These are phyloP conservation scores for Seiridium unicorne DNA, from an alignment of 2,329 filamentous ascomycete genomes.

Conservation along the genomic window DNA sequence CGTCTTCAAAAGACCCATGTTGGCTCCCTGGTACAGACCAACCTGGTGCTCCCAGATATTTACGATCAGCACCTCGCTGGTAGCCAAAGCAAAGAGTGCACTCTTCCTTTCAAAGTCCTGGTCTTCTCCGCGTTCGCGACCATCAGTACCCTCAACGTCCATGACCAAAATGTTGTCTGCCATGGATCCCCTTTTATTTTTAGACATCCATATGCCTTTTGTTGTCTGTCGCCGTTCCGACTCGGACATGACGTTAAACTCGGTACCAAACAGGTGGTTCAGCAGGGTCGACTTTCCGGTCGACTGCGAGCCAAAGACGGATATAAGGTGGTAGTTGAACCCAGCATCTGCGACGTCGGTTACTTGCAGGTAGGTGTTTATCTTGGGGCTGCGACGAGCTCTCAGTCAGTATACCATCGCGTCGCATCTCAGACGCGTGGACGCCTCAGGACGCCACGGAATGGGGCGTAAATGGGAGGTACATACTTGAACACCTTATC, in stretches of 20 bases:
- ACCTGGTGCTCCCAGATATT: slow-evolving; percentile 99
- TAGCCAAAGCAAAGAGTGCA: slow-evolving; percentile 93
- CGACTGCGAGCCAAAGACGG: slow-evolving; percentile 97
- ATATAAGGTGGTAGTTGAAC: slow-evolving; percentile 99
- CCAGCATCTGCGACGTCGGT: slow-evolving; percentile 82
- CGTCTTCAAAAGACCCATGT: slow-evolving; percentile 98
- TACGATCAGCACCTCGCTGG: slow-evolving; percentile 95
- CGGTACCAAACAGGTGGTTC: slow-evolving; percentile 91
- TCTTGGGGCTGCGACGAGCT: slow-evolving; percentile 55
- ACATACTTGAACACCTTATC: slow-evolving; percentile 95
- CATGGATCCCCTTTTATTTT: slow-evolving; percentile 83
- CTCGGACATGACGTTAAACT: slow-evolving; percentile 98
- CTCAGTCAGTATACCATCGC: slow-evolving; percentile 11
- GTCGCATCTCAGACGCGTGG: too few species aligned
- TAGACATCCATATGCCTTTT: slow-evolving; percentile 99
- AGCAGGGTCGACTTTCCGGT: slow-evolving; percentile 97
- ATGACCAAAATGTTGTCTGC: slow-evolving; percentile 98
- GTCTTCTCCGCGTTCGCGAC: slow-evolving; percentile 92
- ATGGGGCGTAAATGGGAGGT: neutral
- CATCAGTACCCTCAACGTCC: slow-evolving; percentile 98
- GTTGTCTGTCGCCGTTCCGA: slow-evolving; percentile 91
- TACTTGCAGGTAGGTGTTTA: slow-evolving; percentile 78
- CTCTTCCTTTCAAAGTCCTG: slow-evolving; percentile 99
- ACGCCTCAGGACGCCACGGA: too few species aligned
- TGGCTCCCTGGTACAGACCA: slow-evolving; percentile 94